Base-by-base conservation (phyloP, 2,329 filamentous ascomycete species). In the Claviceps paspali region DNA sequence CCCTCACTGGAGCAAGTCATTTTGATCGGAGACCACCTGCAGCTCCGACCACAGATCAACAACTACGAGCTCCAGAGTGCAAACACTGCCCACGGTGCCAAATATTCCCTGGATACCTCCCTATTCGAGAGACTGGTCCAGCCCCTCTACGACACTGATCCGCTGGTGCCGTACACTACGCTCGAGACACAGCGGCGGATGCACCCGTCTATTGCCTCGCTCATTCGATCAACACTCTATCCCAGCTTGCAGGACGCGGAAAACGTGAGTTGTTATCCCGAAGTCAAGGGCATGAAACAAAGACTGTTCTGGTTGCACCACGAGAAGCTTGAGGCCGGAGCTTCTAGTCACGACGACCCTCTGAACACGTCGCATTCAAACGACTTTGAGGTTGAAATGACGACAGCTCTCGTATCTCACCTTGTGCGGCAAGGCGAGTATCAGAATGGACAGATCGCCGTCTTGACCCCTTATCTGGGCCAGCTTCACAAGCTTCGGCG, bases 401-500 rank as follows among this genome's bases (percentile, higher is more conserved):
- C 80, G 0, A 50, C 84, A 15, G 73, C 68, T 43, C 68, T 67
- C 35, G 71, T 86, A 1, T 67, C 65, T 5, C 84, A 83, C 44
- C 56, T 87, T 0, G 73, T 62, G 0, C 81, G 83, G 42, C 80
- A 87, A 44, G 79, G 79, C 0, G n/a, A n/a, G n/a, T 86, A 85
- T 47, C 64, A 65, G 0, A 53, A 57, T 0, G 62, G 61, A 0
- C 75, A 85, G 2, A 81, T 87, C 40, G 78, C 79, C 0, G 71
- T 88, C 0, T 50, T 87, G 5, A 85, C 80, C 0, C 76, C 75
- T 0, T 80, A 81, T 41, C 52, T 65, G 0, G 73, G 72, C 0
- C 75, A 80, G 42, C 52, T 73, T 2, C 59, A 66, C 4, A 64
- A 64, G 34, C 58, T 80, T 1, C 65, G 66, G 2, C 47, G 47